Base-by-base conservation (phyloP, 495 filamentous ascomycete genomes). In the Neurospora sp. region DNA sequence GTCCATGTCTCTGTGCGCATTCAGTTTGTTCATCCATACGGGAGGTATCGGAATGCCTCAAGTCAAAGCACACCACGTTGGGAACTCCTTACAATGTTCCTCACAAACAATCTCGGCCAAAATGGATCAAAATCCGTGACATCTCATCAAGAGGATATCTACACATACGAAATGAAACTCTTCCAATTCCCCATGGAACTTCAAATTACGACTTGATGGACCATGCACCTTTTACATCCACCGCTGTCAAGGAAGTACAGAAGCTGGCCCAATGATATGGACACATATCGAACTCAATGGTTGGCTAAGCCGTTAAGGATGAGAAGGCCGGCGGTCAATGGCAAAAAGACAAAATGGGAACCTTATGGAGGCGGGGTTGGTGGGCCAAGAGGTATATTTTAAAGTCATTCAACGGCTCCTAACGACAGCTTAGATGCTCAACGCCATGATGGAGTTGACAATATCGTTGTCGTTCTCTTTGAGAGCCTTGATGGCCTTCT, bases 391-490 rank as follows among this genome's bases (percentile, higher is more conserved):
- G 53, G 53, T 65, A 65, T 65, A 65, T 65, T 65, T 65, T 65
- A 7, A 65, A 14, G 53, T 65, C 68, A 41, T 14, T 39, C 40
- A 69, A 69, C 40, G 53, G 53, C 53, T 65, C 53, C 53, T 65
- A 65, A 65, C 53, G 53, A n/a, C 40, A 68, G 12, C 76, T 87
- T 89, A 99, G 92, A 97, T 92, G 87, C 94, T 97, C 83, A 99
- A 87, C 76, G 95, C 94, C 96, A 99, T 99, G 86, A 99, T 99
- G 73, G 95, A 97, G 89, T 98, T 98, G 84, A 99, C 96, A 85
- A 99, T 98, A 83, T 99, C 96, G 79, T 98, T 97, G 85, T 98
- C 94, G 83, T 99, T 98, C 88, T 98, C 94, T 87, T 96, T 95
- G 74, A 99, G 87, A 39, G 96, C 96, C 85, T 97, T 98, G 86